These are phyloP conservation scores for Schizothecium vesticola DNA, from an alignment of 495 filamentous ascomycete species.

Conservation along the genomic window DNA sequence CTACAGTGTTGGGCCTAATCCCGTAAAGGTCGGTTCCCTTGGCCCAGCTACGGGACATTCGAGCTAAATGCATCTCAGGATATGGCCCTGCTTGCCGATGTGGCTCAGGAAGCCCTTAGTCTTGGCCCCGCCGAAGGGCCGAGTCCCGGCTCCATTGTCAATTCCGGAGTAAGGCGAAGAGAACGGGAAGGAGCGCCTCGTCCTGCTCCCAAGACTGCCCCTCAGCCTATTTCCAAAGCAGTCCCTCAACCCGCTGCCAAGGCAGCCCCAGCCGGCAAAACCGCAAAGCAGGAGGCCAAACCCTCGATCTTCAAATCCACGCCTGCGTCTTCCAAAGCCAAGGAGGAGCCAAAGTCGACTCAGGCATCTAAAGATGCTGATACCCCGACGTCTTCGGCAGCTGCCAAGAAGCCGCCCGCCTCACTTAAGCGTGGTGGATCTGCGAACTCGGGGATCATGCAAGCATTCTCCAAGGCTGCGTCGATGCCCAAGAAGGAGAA, in stretches of 20 bases:
- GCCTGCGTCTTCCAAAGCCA: slow-evolving; percentile 20
- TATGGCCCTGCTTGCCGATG: slow-evolving; percentile 67
- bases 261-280: slow-evolving; percentile 8
- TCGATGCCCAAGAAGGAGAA: slow-evolving; percentile 54
- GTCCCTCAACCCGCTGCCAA: slow-evolving; percentile 11
- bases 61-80: slow-evolving; percentile 39
- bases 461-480: slow-evolving; percentile 78
- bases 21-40: slow-evolving; percentile 51
- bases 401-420: slow-evolving; percentile 36
- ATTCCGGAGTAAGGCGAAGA: slow-evolving; percentile 34
- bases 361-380: slow-evolving; percentile 22
- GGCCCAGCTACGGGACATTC: not conserved
- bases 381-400: slow-evolving; percentile 23
- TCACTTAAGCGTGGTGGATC: slow-evolving; percentile 52
- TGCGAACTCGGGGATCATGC: slow-evolving; percentile 58
- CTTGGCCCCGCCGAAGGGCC: slow-evolving; percentile 17
- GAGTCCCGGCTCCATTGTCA: slow-evolving; percentile 29
- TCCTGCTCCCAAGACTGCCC: slow-evolving; percentile 13
- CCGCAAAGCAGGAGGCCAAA: slow-evolving; percentile 15
- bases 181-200: slow-evolving; percentile 26
- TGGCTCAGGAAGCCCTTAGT: slow-evolving; percentile 55
- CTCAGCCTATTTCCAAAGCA: slow-evolving; percentile 7
- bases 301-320: slow-evolving; percentile 15
- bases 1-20: slow-evolving; percentile 73
- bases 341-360: slow-evolving; percentile 32